Percentiles rank a stretch among this genome's conserved stretches.
Evolutionary conservation across 2,329 filamentous ascomycete genomes (phyloP).

Genomic region (Cladosporium sp.): DNA sequence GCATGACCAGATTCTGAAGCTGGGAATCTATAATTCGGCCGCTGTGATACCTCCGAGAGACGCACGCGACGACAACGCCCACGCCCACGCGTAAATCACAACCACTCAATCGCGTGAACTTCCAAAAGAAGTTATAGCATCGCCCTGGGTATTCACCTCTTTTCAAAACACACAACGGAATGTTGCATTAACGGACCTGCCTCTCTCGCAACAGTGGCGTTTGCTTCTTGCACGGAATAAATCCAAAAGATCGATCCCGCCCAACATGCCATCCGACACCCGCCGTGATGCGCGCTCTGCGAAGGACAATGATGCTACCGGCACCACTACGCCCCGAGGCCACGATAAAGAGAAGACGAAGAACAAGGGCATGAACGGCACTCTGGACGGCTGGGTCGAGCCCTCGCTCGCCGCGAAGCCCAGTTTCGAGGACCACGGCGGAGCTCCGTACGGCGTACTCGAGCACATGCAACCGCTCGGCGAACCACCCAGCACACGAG

Average conservation of each 20-base stretch:
- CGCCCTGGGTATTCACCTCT: slow-evolving; percentile 20
- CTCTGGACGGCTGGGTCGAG: slow-evolving; percentile 51
- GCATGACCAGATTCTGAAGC: slow-evolving; percentile 3
- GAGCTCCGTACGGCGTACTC: slow-evolving; percentile 73
- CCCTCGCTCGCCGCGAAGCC: slow-evolving; percentile 59
- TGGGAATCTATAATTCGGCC: neutral
- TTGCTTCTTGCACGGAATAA: slow-evolving; percentile 18
- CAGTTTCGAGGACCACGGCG: slow-evolving; percentile 76
- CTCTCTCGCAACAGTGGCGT: slow-evolving; percentile 18
- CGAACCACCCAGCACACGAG: slow-evolving; percentile 64
- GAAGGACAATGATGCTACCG: neutral
- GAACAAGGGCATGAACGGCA: slow-evolving; percentile 40
- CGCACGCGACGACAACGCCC: neutral
- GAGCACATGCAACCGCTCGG: slow-evolving; percentile 84
- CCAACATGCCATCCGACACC: slow-evolving; percentile 20
- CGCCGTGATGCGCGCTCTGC: slow-evolving; percentile 19
- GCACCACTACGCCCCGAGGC: slow-evolving; percentile 22
- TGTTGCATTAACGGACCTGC: neutral
- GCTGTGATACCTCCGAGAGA: slow-evolving; percentile 5
- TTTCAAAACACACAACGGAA: neutral
- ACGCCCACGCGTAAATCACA: neutral
- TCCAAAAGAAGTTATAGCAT: slow-evolving; percentile 17
- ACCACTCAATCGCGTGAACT: slow-evolving; percentile 6
- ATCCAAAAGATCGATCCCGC: neutral
- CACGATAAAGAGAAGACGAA: slow-evolving; percentile 30